A percentile compares a stretch with the other conserved stretches of the same genome.
Evolutionary conservation across 1,139 yeast genomes (phyloP).

Genomic region (Pichia sp.): DNA sequence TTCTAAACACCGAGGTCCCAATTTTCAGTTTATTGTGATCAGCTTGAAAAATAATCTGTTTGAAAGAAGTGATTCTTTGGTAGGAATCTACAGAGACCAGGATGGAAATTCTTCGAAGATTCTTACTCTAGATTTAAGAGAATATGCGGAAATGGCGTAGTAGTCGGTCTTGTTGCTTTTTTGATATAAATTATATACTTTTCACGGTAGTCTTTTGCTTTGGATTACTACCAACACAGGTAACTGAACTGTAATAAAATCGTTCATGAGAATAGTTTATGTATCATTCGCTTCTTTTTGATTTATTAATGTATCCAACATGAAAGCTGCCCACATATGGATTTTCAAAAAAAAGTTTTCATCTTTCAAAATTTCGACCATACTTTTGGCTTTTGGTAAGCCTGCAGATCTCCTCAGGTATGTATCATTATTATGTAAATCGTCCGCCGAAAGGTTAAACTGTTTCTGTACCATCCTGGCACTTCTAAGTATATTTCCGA

Average conservation of each 20-base stretch:
- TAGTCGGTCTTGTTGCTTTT: slow-evolving; percentile 1
- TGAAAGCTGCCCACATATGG: slow-evolving; percentile 61
- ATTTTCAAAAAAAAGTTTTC: slow-evolving; percentile 54
- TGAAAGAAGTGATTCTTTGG: slow-evolving; percentile 79
- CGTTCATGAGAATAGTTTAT: background rate
- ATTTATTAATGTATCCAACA: slow-evolving; percentile 32
- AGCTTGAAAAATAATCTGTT: slow-evolving; percentile 84
- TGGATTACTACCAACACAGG: too few species aligned
- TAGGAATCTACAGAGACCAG: slow-evolving; percentile 90
- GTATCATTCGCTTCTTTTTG: slow-evolving; percentile 1
- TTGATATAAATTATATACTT: background rate
- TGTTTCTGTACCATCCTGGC: slow-evolving; percentile 5
- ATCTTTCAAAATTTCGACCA: slow-evolving; percentile 59
- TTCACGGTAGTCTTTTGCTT: background rate
- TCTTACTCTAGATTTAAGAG: slow-evolving; percentile 65
- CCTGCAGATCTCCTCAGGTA: slow-evolving; percentile 49
- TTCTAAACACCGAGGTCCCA: slow-evolving; percentile 67
- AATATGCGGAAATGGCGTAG: slow-evolving; percentile 40
- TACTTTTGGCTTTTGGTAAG: slow-evolving; percentile 48
- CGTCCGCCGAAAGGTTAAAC: slow-evolving; percentile 16
- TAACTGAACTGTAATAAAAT: too few species aligned
- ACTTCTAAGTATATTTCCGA: slow-evolving; percentile 5
- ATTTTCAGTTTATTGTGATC: slow-evolving; percentile 89
- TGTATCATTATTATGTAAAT: slow-evolving; percentile 44
- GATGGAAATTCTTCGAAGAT: slow-evolving; percentile 70